Percentiles rank a stretch among this genome's conserved stretches.
phyloP scores from a whole-genome alignment of 176 grass and related monocot genomes.

The Cymbopogon citratus region DNA sequence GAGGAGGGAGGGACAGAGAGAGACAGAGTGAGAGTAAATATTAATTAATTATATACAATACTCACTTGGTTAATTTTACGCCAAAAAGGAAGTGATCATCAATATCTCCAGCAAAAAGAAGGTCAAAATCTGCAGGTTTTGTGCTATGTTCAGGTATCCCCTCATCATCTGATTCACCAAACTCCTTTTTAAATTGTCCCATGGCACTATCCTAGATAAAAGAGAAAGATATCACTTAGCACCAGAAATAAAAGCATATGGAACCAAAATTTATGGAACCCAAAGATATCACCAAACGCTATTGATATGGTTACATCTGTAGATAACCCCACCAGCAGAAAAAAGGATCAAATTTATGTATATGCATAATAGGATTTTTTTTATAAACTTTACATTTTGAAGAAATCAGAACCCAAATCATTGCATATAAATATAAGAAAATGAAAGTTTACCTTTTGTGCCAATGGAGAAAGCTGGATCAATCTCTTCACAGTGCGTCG shows the following conservation, averaged over 20 bases:
- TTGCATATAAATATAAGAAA: slow-evolving; percentile 13
- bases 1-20: too few species aligned
- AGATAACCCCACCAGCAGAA: background rate
- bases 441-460: slow-evolving; percentile 53
- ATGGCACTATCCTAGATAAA: slow-evolving; percentile 57
- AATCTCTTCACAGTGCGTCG: slow-evolving; percentile 71
- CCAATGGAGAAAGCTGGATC: slow-evolving; percentile 75
- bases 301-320: background rate
- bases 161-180: slow-evolving; percentile 70
- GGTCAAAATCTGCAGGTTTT: slow-evolving; percentile 77
- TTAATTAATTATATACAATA: slow-evolving; percentile 10
- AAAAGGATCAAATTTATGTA: background rate
- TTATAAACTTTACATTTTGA: background rate
- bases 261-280: too few species aligned
- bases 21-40: background rate
- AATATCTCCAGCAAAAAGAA: slow-evolving; percentile 73
- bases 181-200: slow-evolving; percentile 61
- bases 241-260: slow-evolving; percentile 18
- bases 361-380: background rate
- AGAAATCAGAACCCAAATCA: background rate
- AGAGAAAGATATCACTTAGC: slow-evolving; percentile 17
- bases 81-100: slow-evolving; percentile 90
- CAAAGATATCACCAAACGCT: too few species aligned
- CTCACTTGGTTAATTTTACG: slow-evolving; percentile 92
- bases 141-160: slow-evolving; percentile 38